Percentiles rank a stretch among this genome's conserved stretches.
Conservation (phyloP, 1,284 basidiomycete genomes). For the Leccinum huronense region DNA sequence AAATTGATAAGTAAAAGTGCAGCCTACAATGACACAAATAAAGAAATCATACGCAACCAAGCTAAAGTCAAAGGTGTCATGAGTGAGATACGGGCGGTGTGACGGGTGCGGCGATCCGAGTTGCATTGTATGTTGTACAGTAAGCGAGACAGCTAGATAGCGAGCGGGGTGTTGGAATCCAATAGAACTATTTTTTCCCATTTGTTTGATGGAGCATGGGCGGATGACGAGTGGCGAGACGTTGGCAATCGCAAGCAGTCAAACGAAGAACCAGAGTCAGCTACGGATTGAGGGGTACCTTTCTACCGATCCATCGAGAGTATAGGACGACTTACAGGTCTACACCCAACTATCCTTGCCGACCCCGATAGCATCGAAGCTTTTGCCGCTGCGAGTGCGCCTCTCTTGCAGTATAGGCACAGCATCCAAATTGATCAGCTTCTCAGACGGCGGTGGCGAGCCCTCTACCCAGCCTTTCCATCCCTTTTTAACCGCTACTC, state of each 20-base stretch:
- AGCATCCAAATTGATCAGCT: slow-evolving; percentile 73
- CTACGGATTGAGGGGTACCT: slow-evolving; percentile 22
- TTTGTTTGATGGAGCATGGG: slow-evolving; percentile 14
- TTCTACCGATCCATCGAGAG: slow-evolving; percentile 25
- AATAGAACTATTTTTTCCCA: slow-evolving; percentile 15
- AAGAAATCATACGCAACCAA: slow-evolving; percentile 29
- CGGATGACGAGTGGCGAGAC: slow-evolving; percentile 3
- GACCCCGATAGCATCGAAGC: slow-evolving; percentile 69
- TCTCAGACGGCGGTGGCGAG: slow-evolving; percentile 74
- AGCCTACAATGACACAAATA: slow-evolving; percentile 31
- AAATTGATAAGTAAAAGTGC: slow-evolving; percentile 30
- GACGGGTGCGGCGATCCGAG: slow-evolving; percentile 21
- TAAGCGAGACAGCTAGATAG: slow-evolving; percentile 23
- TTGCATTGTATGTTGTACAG: slow-evolving; percentile 32
- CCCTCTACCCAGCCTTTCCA: slow-evolving; percentile 88
- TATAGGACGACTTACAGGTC: slow-evolving; percentile 27
- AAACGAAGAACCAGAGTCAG: slow-evolving; percentile 7
- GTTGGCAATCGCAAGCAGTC: slow-evolving; percentile 2
- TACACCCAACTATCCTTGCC: slow-evolving; percentile 54
- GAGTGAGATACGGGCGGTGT: slow-evolving; percentile 24
- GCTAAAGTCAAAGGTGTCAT: slow-evolving; percentile 16
- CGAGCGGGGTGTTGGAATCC: slow-evolving; percentile 16
- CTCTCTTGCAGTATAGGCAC: slow-evolving; percentile 60
- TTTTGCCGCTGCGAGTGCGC: slow-evolving; percentile 74
- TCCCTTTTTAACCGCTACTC: slow-evolving; percentile 68